Base-by-base conservation (phyloP, 2,329 filamentous ascomycete species). In the Nothophoma quercina region DNA sequence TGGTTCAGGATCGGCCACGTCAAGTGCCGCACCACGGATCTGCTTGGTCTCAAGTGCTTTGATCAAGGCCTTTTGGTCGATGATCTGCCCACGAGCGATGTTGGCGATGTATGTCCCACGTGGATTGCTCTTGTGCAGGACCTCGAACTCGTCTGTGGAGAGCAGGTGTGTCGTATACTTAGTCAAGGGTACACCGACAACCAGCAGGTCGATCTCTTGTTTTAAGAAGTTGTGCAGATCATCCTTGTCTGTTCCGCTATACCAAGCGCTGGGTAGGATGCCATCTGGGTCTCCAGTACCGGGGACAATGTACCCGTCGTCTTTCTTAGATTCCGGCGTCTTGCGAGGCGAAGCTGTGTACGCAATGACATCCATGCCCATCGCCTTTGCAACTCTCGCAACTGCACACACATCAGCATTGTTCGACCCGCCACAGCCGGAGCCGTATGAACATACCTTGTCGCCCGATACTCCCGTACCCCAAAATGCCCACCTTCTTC, bases 1-100 rank as follows among this genome's bases (percentile, higher is more conserved):
- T 0, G 90, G 90, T 71, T 93, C 90, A 0, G 90, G 90, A 55
- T 93, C 89, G 1, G 89, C 89, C 1, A 93, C 90, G 68, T 93
- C 90, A 32, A 93, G 74, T 1, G 89, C 89, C 0, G 90, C 90
- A 23, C 90, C 90, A 3, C 78, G 73, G 23, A 90, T 67, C 2
- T 80, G 78, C 0, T 80, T 81, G 0, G 77, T 78, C 32, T 83
- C 74, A 9, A 93, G 74, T 0, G 88, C 87, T 1, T 77, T 77
- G 15, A 91, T 81, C 42, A 93, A 69, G 1, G 84, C 87, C 2
- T 81, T 73, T 58, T 86, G 83, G 44, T 88, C 79, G 12, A 90
- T 71, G 33, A 89, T 82, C 26, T 77, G 76, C 0, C 87, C 90
- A 2, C 90, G 82, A 0, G 86, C 85, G 58, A 93, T 89, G 64